Conservation (phyloP, 2,329 filamentous ascomycete genomes). For the Plectosphaerella sp. region DNA sequence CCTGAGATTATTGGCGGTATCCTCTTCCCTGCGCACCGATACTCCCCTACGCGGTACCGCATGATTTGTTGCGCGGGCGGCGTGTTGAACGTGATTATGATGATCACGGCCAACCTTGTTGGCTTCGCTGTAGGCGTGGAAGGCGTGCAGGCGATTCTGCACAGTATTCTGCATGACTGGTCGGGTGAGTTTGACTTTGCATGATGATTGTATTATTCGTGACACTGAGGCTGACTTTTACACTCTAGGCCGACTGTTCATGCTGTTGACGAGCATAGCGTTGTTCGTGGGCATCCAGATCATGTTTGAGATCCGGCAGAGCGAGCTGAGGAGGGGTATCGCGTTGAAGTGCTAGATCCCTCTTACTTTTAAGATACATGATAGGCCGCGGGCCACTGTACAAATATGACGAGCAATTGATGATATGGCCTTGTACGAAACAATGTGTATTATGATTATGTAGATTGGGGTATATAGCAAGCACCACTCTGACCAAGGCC, state of each 20-base stretch:
- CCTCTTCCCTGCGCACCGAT: conserved; percentile 70
- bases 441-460: too few relatives aligned
- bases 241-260: conserved; percentile 61
- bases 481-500: background rate
- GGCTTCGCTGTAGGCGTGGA: conserved; percentile 92
- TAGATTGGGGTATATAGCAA: too few relatives aligned
- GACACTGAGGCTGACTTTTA: conserved; percentile 14
- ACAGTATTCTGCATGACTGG: conserved; percentile 71
- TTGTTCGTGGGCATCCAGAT: conserved; percentile 84
- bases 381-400: background rate
- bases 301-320: conserved; percentile 94
- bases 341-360: conserved; percentile 67
- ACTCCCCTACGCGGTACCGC: conserved; percentile 69
- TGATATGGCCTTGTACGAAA: too few relatives aligned
- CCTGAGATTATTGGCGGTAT: conserved; percentile 73
- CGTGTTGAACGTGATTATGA: conserved; percentile 83
- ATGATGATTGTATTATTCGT: background rate
- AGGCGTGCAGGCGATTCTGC: conserved; percentile 72
- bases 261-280: conserved; percentile 64
- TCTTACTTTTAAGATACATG: too few relatives aligned
- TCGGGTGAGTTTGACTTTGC: conserved; percentile 45
- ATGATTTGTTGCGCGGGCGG: conserved; percentile 76
- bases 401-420: too few relatives aligned
- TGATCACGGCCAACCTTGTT: conserved; percentile 93
- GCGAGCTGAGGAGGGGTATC: conserved; percentile 77